Percentiles rank a stretch among this genome's conserved stretches.
phyloP scores from a whole-genome alignment of 768 basidiomycete genomes.

The Floccularia luteovirens region DNA sequence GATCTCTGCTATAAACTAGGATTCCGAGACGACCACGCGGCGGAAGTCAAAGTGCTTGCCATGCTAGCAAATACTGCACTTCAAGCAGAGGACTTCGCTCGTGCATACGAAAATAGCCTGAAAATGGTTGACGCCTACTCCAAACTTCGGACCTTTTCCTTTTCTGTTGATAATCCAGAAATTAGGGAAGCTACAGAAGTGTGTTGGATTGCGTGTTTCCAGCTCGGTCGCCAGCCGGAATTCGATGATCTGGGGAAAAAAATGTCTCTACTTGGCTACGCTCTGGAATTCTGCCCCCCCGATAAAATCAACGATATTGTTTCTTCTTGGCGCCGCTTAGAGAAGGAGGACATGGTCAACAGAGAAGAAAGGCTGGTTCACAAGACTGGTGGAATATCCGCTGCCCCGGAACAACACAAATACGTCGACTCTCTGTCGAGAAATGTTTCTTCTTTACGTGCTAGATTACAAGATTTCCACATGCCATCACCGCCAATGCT shows the following conservation, averaged over 20 bases:
- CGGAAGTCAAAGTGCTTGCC: constrained; percentile 74
- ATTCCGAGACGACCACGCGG: constrained; percentile 60
- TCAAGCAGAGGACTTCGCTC: constrained; percentile 70
- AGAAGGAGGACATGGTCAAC: constrained; percentile 51
- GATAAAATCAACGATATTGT: constrained; percentile 78
- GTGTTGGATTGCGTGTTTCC: constrained; percentile 87
- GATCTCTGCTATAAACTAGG: constrained; percentile 89
- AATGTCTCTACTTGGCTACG: constrained; percentile 66
- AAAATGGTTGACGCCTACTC: constrained; percentile 61
- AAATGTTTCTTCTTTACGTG: constrained; percentile 46
- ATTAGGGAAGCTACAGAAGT: constrained; percentile 65
- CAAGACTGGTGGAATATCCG: constrained; percentile 16
- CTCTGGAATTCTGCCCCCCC: constrained; percentile 80
- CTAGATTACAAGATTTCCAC: constrained; percentile 57
- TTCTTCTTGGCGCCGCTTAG: constrained; percentile 65
- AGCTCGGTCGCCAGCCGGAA: constrained; percentile 78
- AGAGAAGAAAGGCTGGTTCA: constrained; percentile 35
- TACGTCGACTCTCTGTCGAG: constrained; percentile 14
- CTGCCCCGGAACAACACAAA: constrained; percentile 7
- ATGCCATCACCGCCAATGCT: constrained; percentile 64
- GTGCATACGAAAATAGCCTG: constrained; percentile 65
- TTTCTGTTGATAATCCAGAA: constrained; percentile 25
- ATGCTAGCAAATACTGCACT: constrained; percentile 91
- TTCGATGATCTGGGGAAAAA: constrained; percentile 63
- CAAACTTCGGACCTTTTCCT: constrained; percentile 30